Conservation (phyloP, 2,329 filamentous ascomycete species). For the Trichoderma atrobrunneum region DNA sequence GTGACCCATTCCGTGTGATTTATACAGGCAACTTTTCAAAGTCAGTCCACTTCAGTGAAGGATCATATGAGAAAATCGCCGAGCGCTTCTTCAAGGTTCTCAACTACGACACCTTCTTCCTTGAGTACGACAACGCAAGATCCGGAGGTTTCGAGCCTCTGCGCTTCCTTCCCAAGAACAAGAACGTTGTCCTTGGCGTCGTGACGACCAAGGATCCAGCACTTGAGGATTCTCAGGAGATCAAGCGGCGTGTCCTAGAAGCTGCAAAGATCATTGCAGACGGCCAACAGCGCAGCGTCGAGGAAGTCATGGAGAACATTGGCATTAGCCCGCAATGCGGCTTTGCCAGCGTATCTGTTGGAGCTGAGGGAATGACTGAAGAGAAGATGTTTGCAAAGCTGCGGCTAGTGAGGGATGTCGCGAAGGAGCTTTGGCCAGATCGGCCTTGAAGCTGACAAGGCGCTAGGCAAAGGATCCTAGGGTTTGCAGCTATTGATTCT, state of each 20-base stretch:
- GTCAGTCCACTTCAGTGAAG: slow-evolving; percentile 61
- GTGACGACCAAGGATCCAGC: slow-evolving; percentile 59
- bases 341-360: slow-evolving; percentile 67
- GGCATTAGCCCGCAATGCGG: slow-evolving; percentile 69
- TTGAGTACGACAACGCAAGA: slow-evolving; percentile 57
- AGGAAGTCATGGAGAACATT: slow-evolving; percentile 62
- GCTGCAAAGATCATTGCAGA: slow-evolving; percentile 65
- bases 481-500: background rate
- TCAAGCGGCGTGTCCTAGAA: slow-evolving; percentile 52
- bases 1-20: background rate
- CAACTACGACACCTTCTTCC: slow-evolving; percentile 61
- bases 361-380: slow-evolving; percentile 60
- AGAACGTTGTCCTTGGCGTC: slow-evolving; percentile 61
- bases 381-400: slow-evolving; percentile 71
- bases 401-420: slow-evolving; percentile 63
- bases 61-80: slow-evolving; percentile 62
- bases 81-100: slow-evolving; percentile 58
- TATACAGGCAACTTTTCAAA: slow-evolving; percentile 61
- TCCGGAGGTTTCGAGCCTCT: slow-evolving; percentile 63
- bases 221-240: slow-evolving; percentile 54
- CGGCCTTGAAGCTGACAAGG: background rate
- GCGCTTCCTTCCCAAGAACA: slow-evolving; percentile 55
- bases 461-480: background rate
- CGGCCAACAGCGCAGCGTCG: slow-evolving; percentile 58
- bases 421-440: slow-evolving; percentile 60